Base-by-base conservation (phyloP, 371 early-diverging fungal genomes). In the Blakeslea trispora region DNA sequence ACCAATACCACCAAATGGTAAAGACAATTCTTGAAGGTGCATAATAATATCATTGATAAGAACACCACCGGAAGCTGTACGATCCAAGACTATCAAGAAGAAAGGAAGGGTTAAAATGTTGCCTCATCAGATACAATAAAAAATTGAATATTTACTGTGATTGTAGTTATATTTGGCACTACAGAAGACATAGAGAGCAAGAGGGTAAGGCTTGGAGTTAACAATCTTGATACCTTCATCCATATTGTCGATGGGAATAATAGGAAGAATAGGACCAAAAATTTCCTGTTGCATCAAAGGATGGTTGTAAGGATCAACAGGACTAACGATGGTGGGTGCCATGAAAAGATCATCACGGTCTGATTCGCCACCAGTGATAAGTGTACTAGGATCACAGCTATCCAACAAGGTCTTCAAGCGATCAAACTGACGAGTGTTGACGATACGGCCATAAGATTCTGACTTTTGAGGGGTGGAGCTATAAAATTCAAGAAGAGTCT, bases 1-100 rank as follows among this genome's bases (percentile, higher is more conserved):
- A 3, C 95, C 95, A 9, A 91, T 81, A 39, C 95, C 96, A 42
- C 94, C 94, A 66, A 94, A 94, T 28, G 95, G 95, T 48, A 90
- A 59, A 40, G 75, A 74, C 8, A 66, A 55, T 55, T 79, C 79
- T 53, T 72, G 56, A 62, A 75, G 55, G 62, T 81, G 74, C 68
- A 90, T 71, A 59, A 91, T 57, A 3, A 81, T 75, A 64, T 93
- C 94, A 61, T 95, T 93, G 61, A 90, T 73, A 15, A 77, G 57
- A 1, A 74, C 83, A 46, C 77, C 77, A 32, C 94, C 95, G 15
- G 91, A 88, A 32, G 71, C 72, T 5, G 90, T 87, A 23, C 64
- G 61, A 19, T 68, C 66, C 53, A 71, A 55, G 61, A 79, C 75
- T 80, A 71, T 39, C 8, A 50, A 34, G 17, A 10, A 14, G 24